A percentile compares a stretch with the other conserved stretches of the same genome.
Evolutionary conservation across 2,329 filamentous ascomycete species (phyloP).

Genomic region (Fusarium succisae): DNA sequence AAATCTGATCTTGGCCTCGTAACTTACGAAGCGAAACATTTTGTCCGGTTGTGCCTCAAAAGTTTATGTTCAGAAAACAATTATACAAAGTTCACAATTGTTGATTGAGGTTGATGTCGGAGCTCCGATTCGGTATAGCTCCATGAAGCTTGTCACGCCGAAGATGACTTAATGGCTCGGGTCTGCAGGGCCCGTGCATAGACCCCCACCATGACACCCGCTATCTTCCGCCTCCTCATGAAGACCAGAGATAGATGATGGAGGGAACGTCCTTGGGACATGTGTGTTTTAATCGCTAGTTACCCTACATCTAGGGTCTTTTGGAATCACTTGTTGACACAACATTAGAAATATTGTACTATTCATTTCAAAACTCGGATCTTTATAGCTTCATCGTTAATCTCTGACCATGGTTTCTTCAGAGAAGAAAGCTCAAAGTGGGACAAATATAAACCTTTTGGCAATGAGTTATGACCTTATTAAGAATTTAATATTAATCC

Average conservation of each 20-base stretch:
- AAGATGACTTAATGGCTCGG: constrained; percentile 41
- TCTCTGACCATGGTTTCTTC: neutral
- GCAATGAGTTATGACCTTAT: neutral
- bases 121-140: constrained; percentile 43
- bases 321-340: neutral
- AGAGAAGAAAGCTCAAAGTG: neutral
- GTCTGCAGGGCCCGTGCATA: constrained; percentile 36
- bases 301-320: neutral
- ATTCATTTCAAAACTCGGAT: too few relatives aligned
- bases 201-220: constrained; percentile 13
- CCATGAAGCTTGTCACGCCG: constrained; percentile 40
- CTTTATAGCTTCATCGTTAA: neutral
- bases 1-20: neutral
- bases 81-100: constrained; percentile 1
- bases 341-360: too few relatives aligned
- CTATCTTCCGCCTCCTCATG: constrained; percentile 4
- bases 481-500: neutral
- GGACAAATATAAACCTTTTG: neutral
- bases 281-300: neutral
- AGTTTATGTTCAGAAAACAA: neutral
- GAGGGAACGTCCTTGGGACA: neutral
- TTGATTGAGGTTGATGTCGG: constrained; percentile 33
- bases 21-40: constrained; percentile 60
- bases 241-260: neutral
- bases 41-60: constrained; percentile 27